phyloP scores from a whole-genome alignment of 164 flowering plant genomes.

The Kalanchoe fedtschenkoi region DNA sequence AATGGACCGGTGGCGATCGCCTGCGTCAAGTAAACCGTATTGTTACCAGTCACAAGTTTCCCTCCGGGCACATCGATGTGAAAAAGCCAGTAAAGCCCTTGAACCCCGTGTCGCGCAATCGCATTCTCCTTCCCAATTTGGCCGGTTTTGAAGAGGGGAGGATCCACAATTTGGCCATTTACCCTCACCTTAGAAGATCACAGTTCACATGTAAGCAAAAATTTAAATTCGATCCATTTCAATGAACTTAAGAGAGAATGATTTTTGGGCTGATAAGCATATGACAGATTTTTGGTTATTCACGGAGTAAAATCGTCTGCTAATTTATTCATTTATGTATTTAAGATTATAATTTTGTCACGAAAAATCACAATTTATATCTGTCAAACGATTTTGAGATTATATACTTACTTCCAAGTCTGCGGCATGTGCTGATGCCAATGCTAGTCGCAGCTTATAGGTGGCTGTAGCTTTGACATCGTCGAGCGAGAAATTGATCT shows the following conservation, averaged over 20 bases:
- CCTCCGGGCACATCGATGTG: constrained; percentile 25
- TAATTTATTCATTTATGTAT: no score
- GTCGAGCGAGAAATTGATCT: constrained; percentile 34
- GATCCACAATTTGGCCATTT: constrained; percentile 17
- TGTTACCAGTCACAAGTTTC: constrained; percentile 35
- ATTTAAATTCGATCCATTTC: no score
- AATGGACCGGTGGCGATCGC: constrained; percentile 23
- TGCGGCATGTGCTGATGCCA: constrained; percentile 37
- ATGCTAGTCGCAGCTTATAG: constrained; percentile 42
- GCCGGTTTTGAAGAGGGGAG: constrained; percentile 40
- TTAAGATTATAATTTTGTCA: no score
- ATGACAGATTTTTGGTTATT: no score
- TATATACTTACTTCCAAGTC: constrained; percentile 35
- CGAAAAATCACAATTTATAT: no score
- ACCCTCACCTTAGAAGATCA: constrained; percentile 23
- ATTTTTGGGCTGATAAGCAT: no score
- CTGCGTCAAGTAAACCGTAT: constrained; percentile 53
- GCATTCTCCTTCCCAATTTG: constrained; percentile 56
- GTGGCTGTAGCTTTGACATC: constrained; percentile 13
- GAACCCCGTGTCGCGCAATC: constrained; percentile 67
- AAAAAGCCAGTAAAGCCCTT: constrained; percentile 58
- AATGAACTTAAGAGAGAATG: no score
- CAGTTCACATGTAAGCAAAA: not conserved
- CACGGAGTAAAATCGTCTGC: no score
- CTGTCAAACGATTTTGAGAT: no score